Conservation (phyloP, 176 grass and related monocot species). For the Poa annua region DNA sequence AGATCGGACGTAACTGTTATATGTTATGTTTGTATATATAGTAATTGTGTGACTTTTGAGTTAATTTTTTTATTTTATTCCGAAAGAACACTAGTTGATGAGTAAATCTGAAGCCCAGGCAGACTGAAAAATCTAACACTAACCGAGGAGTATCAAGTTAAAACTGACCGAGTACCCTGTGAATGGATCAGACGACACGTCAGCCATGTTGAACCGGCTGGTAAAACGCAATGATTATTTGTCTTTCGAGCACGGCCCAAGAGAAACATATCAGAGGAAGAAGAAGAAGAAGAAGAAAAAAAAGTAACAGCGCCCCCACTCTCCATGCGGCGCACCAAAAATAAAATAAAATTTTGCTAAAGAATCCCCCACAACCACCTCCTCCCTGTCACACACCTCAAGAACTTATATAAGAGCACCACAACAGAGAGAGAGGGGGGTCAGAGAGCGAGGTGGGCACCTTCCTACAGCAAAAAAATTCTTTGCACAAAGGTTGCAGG, state of each 20-base stretch:
- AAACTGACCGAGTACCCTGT: background rate
- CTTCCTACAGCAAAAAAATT: conserved; percentile 40
- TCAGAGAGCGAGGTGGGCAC: conserved; percentile 32
- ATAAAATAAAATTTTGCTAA: conserved; percentile 27
- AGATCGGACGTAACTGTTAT: too few relatives aligned
- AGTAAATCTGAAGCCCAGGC: background rate
- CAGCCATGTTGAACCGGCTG: background rate
- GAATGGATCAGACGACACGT: background rate
- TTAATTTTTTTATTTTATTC: too few relatives aligned
- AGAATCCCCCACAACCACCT: conserved; percentile 40
- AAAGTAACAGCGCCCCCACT: conserved; percentile 27
- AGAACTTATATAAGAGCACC: conserved; percentile 66
- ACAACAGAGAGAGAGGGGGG: background rate
- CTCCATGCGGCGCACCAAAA: conserved; percentile 44
- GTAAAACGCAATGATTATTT: conserved; percentile 7
- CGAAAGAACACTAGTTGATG: too few relatives aligned
- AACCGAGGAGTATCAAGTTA: background rate
- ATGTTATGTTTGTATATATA: too few relatives aligned
- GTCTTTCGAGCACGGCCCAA: background rate
- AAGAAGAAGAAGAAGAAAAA: background rate
- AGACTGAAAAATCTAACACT: background rate
- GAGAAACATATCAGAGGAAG: background rate
- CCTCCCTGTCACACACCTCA: conserved; percentile 43
- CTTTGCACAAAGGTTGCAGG: conserved; percentile 42
- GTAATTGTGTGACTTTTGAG: too few relatives aligned